Evolutionary conservation across 139 green algal species (phyloP), one percentile per base, ranked within the genome.

Genomic region (Gonium pectorale): DNA sequence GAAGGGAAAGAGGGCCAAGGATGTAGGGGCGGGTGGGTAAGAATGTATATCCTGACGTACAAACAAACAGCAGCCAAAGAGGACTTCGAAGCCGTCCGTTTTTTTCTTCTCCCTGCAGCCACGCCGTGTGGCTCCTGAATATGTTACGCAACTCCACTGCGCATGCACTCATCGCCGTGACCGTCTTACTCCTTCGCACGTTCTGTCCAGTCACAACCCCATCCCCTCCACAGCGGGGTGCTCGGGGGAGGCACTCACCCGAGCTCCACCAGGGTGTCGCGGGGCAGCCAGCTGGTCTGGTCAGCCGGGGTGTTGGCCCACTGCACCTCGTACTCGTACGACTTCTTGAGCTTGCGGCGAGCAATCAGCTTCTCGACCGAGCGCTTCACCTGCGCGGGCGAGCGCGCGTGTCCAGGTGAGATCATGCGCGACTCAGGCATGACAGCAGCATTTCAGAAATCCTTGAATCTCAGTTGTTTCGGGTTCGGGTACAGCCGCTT

Each of bases 291-390:
- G 37, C 88, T 91, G 88, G 89, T 94, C 66, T 94, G 79, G 79
- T 94, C 90, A 33, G 89, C 83, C 79, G 81, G 74, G 51, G 83
- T 88, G 85, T 86, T 79, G 69, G 85, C 66, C 87, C 87, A 93
- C 73, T 90, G 79, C 79, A 97, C 92, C 91, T 97, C 94, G 84
- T 97, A 97, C 90, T 97, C 94, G 87, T 96, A 97, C 67, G 80
- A 86, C 72, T 90, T 92, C 94, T 97, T 97, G 21, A 95, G 89
- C 92, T 97, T 97, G 89, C 95, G 92, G 60, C 93, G 88, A 17
- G 69, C 81, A 63, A 96, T 52, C 59, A 98, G 83, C 86, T 94
- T 94, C 79, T 96, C 90, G 22, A 97, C 90, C 63, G 85, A 60
- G 67, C 88, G 90, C 81, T 93, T 92, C 19, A 69, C 63, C 67